These are phyloP conservation scores for Lophium mytilinum DNA, from an alignment of 495 filamentous ascomycete genomes.

Conservation along the genomic window DNA sequence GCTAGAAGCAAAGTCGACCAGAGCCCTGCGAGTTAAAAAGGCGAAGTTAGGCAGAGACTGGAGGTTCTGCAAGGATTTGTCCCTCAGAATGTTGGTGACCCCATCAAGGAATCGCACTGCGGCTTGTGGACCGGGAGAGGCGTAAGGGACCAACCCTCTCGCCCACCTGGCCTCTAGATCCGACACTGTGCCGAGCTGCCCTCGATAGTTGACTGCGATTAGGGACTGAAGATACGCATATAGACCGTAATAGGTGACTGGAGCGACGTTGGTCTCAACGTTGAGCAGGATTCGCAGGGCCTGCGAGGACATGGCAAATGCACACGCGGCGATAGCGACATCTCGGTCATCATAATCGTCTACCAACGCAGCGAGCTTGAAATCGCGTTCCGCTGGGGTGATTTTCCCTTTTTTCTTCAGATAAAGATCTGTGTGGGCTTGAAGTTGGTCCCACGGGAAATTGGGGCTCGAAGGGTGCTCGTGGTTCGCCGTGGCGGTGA, in stretches of 20 bases:
- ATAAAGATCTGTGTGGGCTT: constrained; percentile 16
- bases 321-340: constrained; percentile 22
- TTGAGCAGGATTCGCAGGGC: constrained; percentile 14
- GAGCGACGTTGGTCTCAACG: constrained; percentile 15
- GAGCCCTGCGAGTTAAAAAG: constrained; percentile 3
- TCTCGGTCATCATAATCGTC: constrained; percentile 17
- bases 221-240: constrained; percentile 16
- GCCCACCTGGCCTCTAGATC: constrained; percentile 21
- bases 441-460: constrained; percentile 8
- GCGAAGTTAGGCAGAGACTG: constrained; percentile 13
- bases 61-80: constrained; percentile 4
- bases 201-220: constrained; percentile 12
- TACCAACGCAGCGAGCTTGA: constrained; percentile 10
- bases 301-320: constrained; percentile 16
- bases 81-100: not conserved
- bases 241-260: constrained; percentile 12
- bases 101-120: constrained; percentile 13
- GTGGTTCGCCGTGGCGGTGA: not conserved
- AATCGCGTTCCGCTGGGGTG: constrained; percentile 7
- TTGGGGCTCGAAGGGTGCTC: not conserved
- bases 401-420: constrained; percentile 22
- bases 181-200: constrained; percentile 2
- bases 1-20: constrained; percentile 10
- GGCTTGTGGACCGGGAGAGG: constrained; percentile 7
- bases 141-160: constrained; percentile 7